Evolutionary conservation across 192 early-diverging fungal genomes (phyloP).

Genomic region (Bifiguratus adelaidae): DNA sequence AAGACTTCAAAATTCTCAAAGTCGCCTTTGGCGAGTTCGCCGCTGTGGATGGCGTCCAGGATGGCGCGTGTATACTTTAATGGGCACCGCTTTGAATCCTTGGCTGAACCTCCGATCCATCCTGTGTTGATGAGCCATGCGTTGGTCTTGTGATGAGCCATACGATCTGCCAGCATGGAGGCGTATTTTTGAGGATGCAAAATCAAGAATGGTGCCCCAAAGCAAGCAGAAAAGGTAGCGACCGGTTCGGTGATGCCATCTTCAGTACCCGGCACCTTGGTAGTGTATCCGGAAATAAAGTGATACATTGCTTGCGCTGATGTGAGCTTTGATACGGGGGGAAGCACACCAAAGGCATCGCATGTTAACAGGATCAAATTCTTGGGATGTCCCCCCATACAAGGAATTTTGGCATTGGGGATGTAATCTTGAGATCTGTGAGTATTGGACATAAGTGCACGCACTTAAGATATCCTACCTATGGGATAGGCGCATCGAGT

Average conservation of each 20-base stretch:
- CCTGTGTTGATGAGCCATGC: conserved; percentile 97
- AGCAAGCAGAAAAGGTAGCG: conserved; percentile 91
- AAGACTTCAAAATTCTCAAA: conserved; percentile 84
- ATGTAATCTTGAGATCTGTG: too few species aligned
- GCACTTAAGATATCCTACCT: too few species aligned
- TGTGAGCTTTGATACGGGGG: conserved; percentile 82
- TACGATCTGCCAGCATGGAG: conserved; percentile 93
- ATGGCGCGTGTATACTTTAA: conserved; percentile 97
- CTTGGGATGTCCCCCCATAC: conserved; percentile 79
- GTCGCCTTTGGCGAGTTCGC: conserved; percentile 77
- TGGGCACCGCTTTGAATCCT: conserved; percentile 86
- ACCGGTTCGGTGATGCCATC: conserved; percentile 86
- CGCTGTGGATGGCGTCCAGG: conserved; percentile 94
- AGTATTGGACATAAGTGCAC: too few species aligned
- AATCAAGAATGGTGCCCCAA: conserved; percentile 92
- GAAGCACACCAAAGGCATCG: conserved; percentile 94
- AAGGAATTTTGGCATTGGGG: conserved; percentile 90
- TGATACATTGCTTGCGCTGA: conserved; percentile 91
- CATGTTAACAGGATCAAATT: conserved; percentile 96
- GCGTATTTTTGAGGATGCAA: conserved; percentile 95
- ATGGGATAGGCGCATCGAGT: conserved; percentile 96
- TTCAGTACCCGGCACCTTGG: conserved; percentile 98
- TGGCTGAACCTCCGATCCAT: conserved; percentile 97
- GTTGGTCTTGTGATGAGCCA: conserved; percentile 70
- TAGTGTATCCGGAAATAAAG: conserved; percentile 96